A percentile compares a stretch with the other conserved stretches of the same genome.
These are phyloP conservation scores for Closterium sp. DNA, from an alignment of 139 green algal species.

Conservation along the genomic window DNA sequence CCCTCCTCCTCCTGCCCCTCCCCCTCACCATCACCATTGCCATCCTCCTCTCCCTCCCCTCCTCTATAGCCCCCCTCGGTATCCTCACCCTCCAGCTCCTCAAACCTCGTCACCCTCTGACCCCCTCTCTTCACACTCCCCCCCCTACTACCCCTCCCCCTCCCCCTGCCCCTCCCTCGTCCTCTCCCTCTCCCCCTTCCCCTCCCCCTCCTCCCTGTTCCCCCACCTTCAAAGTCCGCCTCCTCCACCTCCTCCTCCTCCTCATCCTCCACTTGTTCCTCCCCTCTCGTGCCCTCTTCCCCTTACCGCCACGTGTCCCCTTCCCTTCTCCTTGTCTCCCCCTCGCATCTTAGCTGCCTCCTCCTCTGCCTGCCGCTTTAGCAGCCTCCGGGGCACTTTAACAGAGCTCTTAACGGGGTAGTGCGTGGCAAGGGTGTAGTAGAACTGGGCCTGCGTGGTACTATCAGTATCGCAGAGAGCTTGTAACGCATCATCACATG, in stretches of 20 bases:
- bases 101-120: neutral
- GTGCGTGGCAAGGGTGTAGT: too few species aligned
- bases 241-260: neutral
- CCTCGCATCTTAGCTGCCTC: neutral
- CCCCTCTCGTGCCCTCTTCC: neutral
- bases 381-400: too few species aligned
- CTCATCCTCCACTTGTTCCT: too few species aligned
- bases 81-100: neutral
- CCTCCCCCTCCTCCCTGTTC: neutral
- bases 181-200: too few species aligned
- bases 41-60: neutral
- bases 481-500: too few species aligned
- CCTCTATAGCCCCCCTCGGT: too few species aligned
- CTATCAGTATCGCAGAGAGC: too few species aligned
- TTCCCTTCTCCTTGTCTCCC: neutral
- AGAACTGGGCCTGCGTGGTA: too few species aligned
- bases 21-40: neutral
- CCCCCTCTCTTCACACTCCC: neutral
- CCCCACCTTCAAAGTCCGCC: neutral
- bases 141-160: neutral
- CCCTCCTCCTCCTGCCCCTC: neutral
- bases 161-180: neutral
- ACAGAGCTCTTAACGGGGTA: too few species aligned
- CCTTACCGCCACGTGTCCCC: too few species aligned
- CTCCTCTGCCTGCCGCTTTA: too few species aligned